Evolutionary conservation across 352 stramenopile species (phyloP).

Genomic region (Globisporangium takayamanum): DNA sequence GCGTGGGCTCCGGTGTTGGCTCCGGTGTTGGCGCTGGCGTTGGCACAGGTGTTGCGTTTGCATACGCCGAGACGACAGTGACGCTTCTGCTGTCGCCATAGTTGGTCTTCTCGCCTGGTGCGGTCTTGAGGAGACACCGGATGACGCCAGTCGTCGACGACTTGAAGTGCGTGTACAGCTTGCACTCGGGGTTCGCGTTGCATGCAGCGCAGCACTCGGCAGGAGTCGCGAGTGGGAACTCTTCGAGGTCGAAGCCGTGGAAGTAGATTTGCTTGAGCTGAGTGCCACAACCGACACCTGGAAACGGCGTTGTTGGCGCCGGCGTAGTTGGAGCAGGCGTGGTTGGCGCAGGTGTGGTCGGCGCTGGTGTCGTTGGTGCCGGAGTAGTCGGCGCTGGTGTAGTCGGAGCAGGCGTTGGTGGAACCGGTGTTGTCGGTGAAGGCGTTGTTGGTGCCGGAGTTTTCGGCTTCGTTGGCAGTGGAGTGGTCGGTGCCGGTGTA

Average conservation of each 20-base stretch:
- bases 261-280: conserved; percentile 12
- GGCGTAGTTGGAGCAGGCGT: neutral
- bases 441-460: neutral
- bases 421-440: neutral
- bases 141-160: conserved; percentile 4
- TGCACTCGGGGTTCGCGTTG: conserved; percentile 2
- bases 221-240: conserved; percentile 1
- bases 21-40: neutral
- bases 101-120: conserved; percentile 8
- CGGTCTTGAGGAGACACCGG: conserved; percentile 4
- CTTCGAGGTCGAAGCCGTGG: conserved; percentile 4
- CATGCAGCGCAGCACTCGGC: conserved; percentile 9
- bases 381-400: neutral
- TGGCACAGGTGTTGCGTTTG: neutral
- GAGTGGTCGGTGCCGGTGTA: neutral
- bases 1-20: neutral
- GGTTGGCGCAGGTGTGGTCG: neutral
- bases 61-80: neutral
- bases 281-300: conserved; percentile 1
- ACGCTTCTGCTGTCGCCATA: conserved; percentile 8
- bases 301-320: neutral
- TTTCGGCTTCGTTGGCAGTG: neutral
- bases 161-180: conserved; percentile 8
- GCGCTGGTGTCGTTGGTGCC: neutral
- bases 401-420: neutral